phyloP scores from a whole-genome alignment of 2,329 filamentous ascomycete species.

The Fusarium zealandicum region DNA sequence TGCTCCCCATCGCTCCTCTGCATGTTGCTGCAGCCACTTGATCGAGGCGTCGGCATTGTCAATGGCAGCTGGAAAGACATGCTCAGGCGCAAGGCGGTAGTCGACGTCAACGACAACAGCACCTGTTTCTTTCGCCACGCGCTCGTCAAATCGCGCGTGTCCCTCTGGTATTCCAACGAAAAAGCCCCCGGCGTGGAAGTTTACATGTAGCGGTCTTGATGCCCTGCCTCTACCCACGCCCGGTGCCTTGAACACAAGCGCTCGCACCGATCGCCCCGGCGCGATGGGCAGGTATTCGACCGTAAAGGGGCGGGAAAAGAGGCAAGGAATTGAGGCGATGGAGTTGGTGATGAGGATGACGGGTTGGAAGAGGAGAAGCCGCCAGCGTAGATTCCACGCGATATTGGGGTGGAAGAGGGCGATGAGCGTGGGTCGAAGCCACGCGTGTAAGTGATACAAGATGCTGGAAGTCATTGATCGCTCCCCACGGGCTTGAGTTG shows the following conservation, averaged over 20 bases:
- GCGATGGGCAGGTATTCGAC: conserved; percentile 46
- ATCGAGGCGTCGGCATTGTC: conserved; percentile 57
- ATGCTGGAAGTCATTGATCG: conserved; percentile 8
- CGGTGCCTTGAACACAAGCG: conserved; percentile 46
- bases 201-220: conserved; percentile 52
- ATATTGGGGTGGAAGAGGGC: conserved; percentile 48
- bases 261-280: conserved; percentile 38
- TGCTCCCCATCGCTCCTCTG: conserved; percentile 45
- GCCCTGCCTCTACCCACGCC: conserved; percentile 22
- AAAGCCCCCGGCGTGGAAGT: conserved; percentile 55
- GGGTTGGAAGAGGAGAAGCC: conserved; percentile 53
- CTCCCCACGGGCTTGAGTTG: neutral
- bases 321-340: conserved; percentile 46
- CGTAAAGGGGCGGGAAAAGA: conserved; percentile 47
- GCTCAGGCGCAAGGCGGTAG: conserved; percentile 60
- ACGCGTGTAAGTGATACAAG: conserved; percentile 23
- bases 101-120: conserved; percentile 58
- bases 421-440: conserved; percentile 43
- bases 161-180: conserved; percentile 53
- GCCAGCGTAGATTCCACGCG: conserved; percentile 51
- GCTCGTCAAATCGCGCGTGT: conserved; percentile 45
- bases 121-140: conserved; percentile 48
- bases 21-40: conserved; percentile 49
- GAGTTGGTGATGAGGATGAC: conserved; percentile 48
- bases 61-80: conserved; percentile 56